phyloP scores from a whole-genome alignment of 805 yeast species.

The Teunomyces panamensis region DNA sequence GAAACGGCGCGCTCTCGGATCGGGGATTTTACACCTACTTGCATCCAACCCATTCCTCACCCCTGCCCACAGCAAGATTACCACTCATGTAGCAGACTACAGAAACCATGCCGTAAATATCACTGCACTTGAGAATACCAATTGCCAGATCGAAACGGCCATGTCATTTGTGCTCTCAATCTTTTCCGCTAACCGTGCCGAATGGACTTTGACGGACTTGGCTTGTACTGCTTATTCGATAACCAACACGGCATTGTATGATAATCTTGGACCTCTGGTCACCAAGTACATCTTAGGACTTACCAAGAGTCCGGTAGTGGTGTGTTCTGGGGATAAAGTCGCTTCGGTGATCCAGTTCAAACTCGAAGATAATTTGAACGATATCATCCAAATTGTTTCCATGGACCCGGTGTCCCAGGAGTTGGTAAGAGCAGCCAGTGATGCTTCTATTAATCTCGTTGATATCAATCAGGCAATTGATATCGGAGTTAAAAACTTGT shows the following conservation, averaged over 20 bases:
- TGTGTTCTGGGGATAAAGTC: conserved; percentile 17
- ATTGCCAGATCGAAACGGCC: conserved; percentile 7
- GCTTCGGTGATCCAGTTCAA: conserved; percentile 10
- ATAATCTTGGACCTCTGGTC: conserved; percentile 17
- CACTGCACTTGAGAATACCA: conserved; percentile 2
- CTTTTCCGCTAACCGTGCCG: conserved; percentile 18
- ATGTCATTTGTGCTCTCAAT: conserved; percentile 18
- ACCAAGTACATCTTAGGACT: conserved; percentile 18
- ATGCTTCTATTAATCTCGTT: conserved; percentile 21
- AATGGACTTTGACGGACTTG: conserved; percentile 15
- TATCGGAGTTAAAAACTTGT: conserved; percentile 30
- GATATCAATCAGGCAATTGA: conserved; percentile 32
- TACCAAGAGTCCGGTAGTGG: conserved; percentile 16
- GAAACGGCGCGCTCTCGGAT: conserved; percentile 49
- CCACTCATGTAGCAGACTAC: conserved; percentile 22
- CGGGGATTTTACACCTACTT: conserved; percentile 46
- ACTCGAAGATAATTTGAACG: conserved; percentile 12
- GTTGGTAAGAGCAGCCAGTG: conserved; percentile 20
- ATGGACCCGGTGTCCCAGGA: conserved; percentile 22
- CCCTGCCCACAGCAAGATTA: conserved; percentile 28
- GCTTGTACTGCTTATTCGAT: conserved; percentile 16
- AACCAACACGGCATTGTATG: conserved; percentile 20
- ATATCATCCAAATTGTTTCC: conserved; percentile 20
- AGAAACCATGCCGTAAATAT: conserved; percentile 9
- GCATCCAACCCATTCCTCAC: conserved; percentile 19